These are phyloP conservation scores for Neocatenulostroma microsporum DNA, from an alignment of 2,329 filamentous ascomycete species.

Conservation along the genomic window DNA sequence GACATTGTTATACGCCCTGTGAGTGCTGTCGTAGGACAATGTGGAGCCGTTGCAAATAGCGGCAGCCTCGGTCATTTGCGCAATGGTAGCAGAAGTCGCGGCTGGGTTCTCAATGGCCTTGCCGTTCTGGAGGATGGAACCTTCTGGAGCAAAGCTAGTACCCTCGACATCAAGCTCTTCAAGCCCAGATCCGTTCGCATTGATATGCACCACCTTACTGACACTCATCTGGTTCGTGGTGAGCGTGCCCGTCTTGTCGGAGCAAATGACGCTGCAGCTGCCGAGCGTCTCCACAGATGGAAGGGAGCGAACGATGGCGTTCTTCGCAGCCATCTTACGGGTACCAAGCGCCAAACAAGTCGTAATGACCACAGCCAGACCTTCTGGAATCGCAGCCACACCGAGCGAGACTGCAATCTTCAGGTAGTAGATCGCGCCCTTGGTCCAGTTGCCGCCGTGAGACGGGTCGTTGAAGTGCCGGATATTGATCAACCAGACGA, in stretches of 20 bases:
- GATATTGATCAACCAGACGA: slow-evolving; percentile 98
- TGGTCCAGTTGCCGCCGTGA: slow-evolving; percentile 78
- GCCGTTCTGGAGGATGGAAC: slow-evolving; percentile 60
- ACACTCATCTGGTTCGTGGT: slow-evolving; percentile 99
- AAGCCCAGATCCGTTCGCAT: slow-evolving; percentile 62
- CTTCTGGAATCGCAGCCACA: slow-evolving; percentile 95
- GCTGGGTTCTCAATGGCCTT: slow-evolving; percentile 61
- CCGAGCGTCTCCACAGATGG: slow-evolving; percentile 96
- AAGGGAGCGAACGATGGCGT: slow-evolving; percentile 90
- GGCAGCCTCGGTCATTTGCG: slow-evolving; percentile 63
- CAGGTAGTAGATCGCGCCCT: slow-evolving; percentile 98
- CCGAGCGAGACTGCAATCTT: slow-evolving; percentile 98
- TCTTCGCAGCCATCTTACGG: slow-evolving; percentile 97
- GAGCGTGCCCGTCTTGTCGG: slow-evolving; percentile 95
- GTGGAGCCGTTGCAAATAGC: slow-evolving; percentile 83
- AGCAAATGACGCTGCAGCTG: slow-evolving; percentile 99
- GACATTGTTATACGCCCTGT: slow-evolving; percentile 67
- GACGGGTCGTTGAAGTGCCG: slow-evolving; percentile 92
- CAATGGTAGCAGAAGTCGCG: slow-evolving; percentile 64
- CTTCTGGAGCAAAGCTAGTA: slow-evolving; percentile 82
- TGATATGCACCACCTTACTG: slow-evolving; percentile 80
- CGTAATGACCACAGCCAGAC: slow-evolving; percentile 96
- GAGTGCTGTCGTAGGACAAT: slow-evolving; percentile 72
- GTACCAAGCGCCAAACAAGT: slow-evolving; percentile 94
- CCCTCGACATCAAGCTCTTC: slow-evolving; percentile 87